Conservation (phyloP, 1,139 yeast species). For the Ogataea hybrid region DNA sequence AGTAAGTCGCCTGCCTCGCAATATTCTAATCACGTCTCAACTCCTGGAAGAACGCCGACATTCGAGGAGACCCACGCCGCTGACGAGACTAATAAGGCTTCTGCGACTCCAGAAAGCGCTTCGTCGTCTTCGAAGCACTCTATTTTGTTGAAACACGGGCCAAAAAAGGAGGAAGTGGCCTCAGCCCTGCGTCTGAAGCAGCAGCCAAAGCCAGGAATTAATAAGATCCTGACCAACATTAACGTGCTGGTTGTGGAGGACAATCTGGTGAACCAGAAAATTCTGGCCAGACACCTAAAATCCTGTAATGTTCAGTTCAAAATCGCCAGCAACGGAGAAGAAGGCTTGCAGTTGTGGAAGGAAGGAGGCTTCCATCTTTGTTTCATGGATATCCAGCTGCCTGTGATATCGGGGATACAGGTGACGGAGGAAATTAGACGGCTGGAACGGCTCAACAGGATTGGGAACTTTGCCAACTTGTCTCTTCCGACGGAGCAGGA, state of each 20-base stretch:
- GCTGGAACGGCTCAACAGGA: slow-evolving; percentile 73
- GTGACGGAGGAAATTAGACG: slow-evolving; percentile 89
- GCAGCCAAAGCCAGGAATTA: slow-evolving; percentile 35
- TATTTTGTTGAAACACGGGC: slow-evolving; percentile 1
- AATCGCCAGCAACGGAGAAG: slow-evolving; percentile 88
- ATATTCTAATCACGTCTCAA: background rate
- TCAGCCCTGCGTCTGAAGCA: slow-evolving; percentile 12
- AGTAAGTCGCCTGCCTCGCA: slow-evolving; percentile 20
- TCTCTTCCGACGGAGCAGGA: slow-evolving; percentile 14
- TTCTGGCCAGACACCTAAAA: slow-evolving; percentile 86
- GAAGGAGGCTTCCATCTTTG: slow-evolving; percentile 90
- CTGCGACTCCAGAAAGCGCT: slow-evolving; percentile 1
- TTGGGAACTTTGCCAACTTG: slow-evolving; percentile 61
- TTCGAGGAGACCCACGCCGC: background rate
- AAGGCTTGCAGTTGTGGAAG: slow-evolving; percentile 90
- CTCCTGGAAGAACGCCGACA: slow-evolving; percentile 1
- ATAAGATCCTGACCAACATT: slow-evolving; percentile 68
- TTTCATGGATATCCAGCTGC: slow-evolving; percentile 92
- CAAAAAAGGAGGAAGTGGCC: slow-evolving; percentile 16
- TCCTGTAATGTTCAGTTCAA: slow-evolving; percentile 83
- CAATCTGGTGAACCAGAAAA: slow-evolving; percentile 90
- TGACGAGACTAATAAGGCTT: slow-evolving; percentile 6
- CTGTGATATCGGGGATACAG: slow-evolving; percentile 90
- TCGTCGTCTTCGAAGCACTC: slow-evolving; percentile 4
- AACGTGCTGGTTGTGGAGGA: slow-evolving; percentile 94